Evolutionary conservation across 805 yeast genomes (phyloP).

Genomic region (Sugiyamaella smithiae): DNA sequence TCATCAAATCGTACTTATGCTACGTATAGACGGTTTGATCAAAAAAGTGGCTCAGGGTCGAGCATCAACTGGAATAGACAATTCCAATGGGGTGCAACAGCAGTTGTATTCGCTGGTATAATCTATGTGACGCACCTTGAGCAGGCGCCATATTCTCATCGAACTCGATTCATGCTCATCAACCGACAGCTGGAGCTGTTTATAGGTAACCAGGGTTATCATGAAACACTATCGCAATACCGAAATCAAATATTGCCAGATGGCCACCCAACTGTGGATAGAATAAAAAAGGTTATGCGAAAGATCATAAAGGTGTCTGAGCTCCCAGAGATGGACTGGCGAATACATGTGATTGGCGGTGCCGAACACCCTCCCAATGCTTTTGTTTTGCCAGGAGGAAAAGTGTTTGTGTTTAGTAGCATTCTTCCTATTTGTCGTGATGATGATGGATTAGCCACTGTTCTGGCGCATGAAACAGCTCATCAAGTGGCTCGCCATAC

Average conservation of each 20-base stretch:
- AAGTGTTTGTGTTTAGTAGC: conserved; percentile 82
- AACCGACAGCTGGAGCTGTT: conserved; percentile 60
- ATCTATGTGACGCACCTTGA: conserved; percentile 56
- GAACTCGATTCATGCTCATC: conserved; percentile 69
- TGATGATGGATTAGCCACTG: conserved; percentile 95
- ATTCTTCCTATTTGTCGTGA: conserved; percentile 74
- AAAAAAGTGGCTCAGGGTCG: conserved; percentile 13
- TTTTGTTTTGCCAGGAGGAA: conserved; percentile 93
- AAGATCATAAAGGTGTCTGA: conserved; percentile 48
- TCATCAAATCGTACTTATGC: too few species aligned
- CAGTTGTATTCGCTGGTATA: conserved; percentile 30
- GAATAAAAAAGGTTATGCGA: conserved; percentile 61
- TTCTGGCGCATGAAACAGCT: conserved; percentile 87
- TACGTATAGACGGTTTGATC: conserved; percentile 40
- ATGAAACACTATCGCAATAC: conserved; percentile 56
- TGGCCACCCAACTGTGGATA: conserved; percentile 54
- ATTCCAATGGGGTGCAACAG: conserved; percentile 30
- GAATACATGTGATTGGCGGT: conserved; percentile 72
- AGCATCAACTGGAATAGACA: conserved; percentile 15
- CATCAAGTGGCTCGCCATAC: conserved; percentile 94
- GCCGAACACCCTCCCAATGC: conserved; percentile 87
- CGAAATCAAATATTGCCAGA: conserved; percentile 55
- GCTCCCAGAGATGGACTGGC: conserved; percentile 53
- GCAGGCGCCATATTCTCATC: conserved; percentile 75
- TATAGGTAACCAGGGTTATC: conserved; percentile 64